These are phyloP conservation scores for Metarhizium brunneum DNA, from an alignment of 2,329 filamentous ascomycete genomes.

Conservation along the genomic window DNA sequence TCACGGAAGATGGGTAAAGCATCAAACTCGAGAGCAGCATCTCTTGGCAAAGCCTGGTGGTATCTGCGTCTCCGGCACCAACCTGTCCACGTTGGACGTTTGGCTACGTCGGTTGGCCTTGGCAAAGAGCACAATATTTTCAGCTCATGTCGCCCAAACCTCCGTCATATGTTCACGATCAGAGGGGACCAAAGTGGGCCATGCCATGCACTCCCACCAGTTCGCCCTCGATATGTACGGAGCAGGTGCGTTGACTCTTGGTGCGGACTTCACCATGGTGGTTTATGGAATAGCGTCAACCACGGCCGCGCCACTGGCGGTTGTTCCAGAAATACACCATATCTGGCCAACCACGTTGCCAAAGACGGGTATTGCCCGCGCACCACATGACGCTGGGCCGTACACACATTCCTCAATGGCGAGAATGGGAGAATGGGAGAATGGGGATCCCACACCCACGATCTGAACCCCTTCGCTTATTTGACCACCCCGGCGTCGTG, in stretches of 20 bases:
- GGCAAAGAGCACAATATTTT: background rate
- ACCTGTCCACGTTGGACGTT: no score
- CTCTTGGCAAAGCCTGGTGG: background rate
- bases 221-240: no score
- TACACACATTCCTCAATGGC: background rate
- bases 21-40: background rate
- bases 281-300: background rate
- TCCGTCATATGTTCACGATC: background rate
- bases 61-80: no score
- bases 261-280: no score
- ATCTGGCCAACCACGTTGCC: conserved; percentile 13
- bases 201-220: background rate
- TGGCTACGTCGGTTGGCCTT: background rate
- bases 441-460: background rate
- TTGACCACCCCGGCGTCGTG: no score
- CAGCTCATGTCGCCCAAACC: background rate
- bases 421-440: background rate
- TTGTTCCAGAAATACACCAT: conserved; percentile 22
- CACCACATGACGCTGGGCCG: conserved; percentile 9
- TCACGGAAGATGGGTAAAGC: background rate
- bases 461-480: background rate
- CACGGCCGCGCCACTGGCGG: conserved; percentile 22
- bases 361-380: conserved; percentile 4
- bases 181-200: background rate
- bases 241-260: no score